Evolutionary conservation across 148 eudicot species (phyloP).

Genomic region (Spergularia marina): DNA sequence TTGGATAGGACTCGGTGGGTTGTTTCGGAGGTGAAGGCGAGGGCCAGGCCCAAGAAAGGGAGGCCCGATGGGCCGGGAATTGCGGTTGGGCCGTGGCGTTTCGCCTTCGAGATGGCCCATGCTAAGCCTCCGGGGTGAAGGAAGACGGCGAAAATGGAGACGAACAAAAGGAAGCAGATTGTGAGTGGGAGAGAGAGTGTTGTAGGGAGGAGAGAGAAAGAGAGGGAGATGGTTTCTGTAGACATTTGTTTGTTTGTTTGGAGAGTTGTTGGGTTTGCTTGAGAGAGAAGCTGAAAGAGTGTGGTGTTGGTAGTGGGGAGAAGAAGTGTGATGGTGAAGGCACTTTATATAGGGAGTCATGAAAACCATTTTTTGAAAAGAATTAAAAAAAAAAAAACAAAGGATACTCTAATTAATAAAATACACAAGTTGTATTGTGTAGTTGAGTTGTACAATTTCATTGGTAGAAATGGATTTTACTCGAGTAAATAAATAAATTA

Average conservation of each 20-base stretch:
- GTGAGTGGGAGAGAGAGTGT: conserved; percentile 23
- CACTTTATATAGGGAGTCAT: not conserved
- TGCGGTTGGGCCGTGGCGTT: conserved; percentile 21
- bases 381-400: no score
- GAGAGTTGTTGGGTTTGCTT: not conserved
- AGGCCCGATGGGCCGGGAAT: conserved; percentile 77
- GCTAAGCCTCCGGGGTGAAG: conserved; percentile 79
- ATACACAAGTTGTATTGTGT: no score
- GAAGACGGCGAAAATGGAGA: conserved; percentile 39
- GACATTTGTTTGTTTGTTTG: conserved; percentile 21
- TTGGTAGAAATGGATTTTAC: no score
- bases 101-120: conserved; percentile 49
- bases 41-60: conserved; percentile 52
- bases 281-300: not conserved
- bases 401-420: no score
- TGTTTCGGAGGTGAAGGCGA: conserved; percentile 37
- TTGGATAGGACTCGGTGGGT: conserved; percentile 52
- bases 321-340: not conserved
- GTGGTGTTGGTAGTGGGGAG: not conserved
- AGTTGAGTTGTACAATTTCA: no score
- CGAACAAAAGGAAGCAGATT: conserved; percentile 25
- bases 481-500: no score
- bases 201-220: conserved; percentile 18
- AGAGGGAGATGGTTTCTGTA: conserved; percentile 2
- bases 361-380: no score